Evolutionary conservation across 768 basidiomycete genomes (phyloP).

Genomic region (Tulasnella sp.): DNA sequence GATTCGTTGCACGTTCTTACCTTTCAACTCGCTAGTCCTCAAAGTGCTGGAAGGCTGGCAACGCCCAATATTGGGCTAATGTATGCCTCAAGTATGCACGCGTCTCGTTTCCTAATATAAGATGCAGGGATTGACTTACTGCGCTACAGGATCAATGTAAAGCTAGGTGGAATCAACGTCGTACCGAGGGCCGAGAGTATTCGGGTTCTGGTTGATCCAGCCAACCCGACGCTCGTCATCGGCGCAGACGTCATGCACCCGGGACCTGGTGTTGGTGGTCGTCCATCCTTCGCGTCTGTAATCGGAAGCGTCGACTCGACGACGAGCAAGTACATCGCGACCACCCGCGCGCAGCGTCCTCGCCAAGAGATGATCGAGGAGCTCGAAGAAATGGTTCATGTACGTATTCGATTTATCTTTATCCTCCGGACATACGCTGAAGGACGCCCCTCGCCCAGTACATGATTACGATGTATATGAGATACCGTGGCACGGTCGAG

Average conservation of each 20-base stretch:
- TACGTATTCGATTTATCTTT: not conserved
- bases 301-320: constrained; percentile 70
- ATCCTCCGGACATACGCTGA: not conserved
- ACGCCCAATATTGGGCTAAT: constrained; percentile 3
- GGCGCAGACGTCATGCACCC: constrained; percentile 36
- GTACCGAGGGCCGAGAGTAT: not conserved
- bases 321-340: constrained; percentile 55
- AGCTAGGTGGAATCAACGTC: constrained; percentile 16
- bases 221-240: constrained; percentile 11
- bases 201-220: not conserved
- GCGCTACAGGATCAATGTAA: constrained; percentile 1
- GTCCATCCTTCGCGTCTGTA: constrained; percentile 69
- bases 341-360: constrained; percentile 51
- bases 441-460: not conserved
- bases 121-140: not conserved
- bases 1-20: not conserved
- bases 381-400: not conserved
- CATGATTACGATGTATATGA: constrained; percentile 9
- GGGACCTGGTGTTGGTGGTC: constrained; percentile 63
- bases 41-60: not conserved
- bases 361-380: constrained; percentile 54
- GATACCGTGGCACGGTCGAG: constrained; percentile 10
- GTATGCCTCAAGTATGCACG: constrained; percentile 3
- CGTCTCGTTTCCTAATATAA: not conserved
- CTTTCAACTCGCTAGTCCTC: not conserved